Evolutionary conservation across 1,139 yeast species (phyloP).

Genomic region (Pichia sp.): DNA sequence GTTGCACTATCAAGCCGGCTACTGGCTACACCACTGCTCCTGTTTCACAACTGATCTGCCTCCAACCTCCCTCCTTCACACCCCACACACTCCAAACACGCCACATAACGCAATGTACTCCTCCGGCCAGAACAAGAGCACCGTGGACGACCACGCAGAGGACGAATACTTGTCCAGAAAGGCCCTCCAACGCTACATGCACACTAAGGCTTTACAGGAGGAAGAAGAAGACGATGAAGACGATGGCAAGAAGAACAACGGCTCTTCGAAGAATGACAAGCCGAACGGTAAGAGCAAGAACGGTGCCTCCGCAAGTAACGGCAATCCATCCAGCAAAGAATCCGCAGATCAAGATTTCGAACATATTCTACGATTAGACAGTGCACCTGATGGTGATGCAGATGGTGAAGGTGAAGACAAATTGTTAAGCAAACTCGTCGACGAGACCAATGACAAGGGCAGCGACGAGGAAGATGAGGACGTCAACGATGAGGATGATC

Average conservation of each 20-base stretch:
- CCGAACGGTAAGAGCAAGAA: not conserved
- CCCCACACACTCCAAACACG: not conserved
- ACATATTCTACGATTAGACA: constrained; percentile 2
- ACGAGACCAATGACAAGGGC: not conserved
- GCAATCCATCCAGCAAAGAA: not conserved
- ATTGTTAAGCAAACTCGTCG: constrained; percentile 5
- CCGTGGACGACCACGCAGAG: constrained; percentile 2
- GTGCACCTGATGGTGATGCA: not conserved
- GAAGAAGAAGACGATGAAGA: constrained; percentile 1
- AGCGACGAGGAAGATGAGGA: constrained; percentile 4
- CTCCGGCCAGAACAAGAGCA: not conserved
- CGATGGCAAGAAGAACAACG: not conserved
- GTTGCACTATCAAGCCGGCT: not conserved
- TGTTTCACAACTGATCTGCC: too few species aligned
- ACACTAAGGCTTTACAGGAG: constrained; percentile 1
- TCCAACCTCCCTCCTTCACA: too few species aligned
- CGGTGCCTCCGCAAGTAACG: not conserved
- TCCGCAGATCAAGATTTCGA: constrained; percentile 4
- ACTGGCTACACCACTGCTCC: too few species aligned
- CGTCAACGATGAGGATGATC: constrained; percentile 7
- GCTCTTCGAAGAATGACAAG: too few species aligned
- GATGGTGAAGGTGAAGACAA: constrained; percentile 3
- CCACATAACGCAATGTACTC: not conserved
- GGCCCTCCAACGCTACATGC: constrained; percentile 5
- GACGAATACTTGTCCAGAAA: constrained; percentile 7